Conservation (phyloP, 108 stramenopile species). For the Chaetoceros tenuissimus region DNA sequence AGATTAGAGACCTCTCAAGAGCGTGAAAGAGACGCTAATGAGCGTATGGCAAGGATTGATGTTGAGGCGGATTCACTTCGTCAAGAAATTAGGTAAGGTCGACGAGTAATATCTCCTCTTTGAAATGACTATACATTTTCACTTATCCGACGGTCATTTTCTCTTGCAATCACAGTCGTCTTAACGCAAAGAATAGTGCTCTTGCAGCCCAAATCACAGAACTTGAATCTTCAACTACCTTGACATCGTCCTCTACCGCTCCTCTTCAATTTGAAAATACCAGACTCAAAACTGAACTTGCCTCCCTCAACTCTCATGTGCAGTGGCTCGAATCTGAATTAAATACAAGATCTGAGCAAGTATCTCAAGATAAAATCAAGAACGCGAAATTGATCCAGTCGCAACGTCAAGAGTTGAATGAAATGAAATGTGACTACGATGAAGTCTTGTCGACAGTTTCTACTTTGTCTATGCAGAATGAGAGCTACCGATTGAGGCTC, state of each 20-base stretch:
- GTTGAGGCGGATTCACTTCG: conserved; percentile 49
- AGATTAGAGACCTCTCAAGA: neutral
- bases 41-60: conserved; percentile 25
- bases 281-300: conserved; percentile 61
- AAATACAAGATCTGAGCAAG: conserved; percentile 18
- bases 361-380: conserved; percentile 18
- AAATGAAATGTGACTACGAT: conserved; percentile 23
- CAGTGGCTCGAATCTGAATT: conserved; percentile 63
- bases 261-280: conserved; percentile 59
- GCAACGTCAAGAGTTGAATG: conserved; percentile 29
- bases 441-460: conserved; percentile 13
- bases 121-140: neutral
- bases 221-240: conserved; percentile 39
- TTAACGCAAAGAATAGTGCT: conserved; percentile 42
- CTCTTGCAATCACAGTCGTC: conserved; percentile 26
- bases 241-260: conserved; percentile 44
- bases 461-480: conserved; percentile 17
- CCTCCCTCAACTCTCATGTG: conserved; percentile 46
- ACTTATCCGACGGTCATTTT: conserved; percentile 5
- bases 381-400: conserved; percentile 27
- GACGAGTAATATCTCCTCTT: too few relatives aligned
- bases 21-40: conserved; percentile 1
- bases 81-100: conserved; percentile 67
- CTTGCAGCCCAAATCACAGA: conserved; percentile 28
- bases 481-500: conserved; percentile 27